phyloP scores from a whole-genome alignment of 371 early-diverging fungal genomes.

The Apophysomyces trapeziformis region DNA sequence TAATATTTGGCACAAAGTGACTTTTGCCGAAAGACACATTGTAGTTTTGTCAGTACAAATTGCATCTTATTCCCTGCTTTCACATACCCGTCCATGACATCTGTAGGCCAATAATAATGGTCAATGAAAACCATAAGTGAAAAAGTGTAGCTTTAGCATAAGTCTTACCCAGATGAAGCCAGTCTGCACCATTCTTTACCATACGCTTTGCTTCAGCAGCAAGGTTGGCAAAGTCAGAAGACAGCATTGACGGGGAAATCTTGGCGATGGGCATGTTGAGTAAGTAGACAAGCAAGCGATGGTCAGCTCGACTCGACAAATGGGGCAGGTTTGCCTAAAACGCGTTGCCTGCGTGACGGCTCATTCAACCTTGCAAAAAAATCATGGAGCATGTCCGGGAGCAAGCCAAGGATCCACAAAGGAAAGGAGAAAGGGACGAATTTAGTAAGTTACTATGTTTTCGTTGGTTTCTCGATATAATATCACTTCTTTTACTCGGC shows the following conservation, averaged over 20 bases:
- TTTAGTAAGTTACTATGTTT: no score
- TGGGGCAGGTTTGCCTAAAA: neutral
- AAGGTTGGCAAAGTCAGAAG: slow-evolving; percentile 91
- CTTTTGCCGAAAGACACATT: slow-evolving; percentile 41
- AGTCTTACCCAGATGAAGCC: slow-evolving; percentile 87
- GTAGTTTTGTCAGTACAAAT: neutral
- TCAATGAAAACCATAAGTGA: neutral
- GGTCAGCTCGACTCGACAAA: no score
- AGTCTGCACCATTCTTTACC: slow-evolving; percentile 91
- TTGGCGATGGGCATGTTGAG: slow-evolving; percentile 70
- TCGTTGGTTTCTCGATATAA: no score
- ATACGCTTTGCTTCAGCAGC: slow-evolving; percentile 90
- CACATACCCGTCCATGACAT: slow-evolving; percentile 83
- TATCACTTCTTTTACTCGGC: no score
- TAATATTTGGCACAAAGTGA: slow-evolving; percentile 98
- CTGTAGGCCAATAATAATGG: slow-evolving; percentile 33
- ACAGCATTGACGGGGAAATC: slow-evolving; percentile 92
- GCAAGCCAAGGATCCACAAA: no score
- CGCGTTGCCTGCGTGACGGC: no score
- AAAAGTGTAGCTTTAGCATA: neutral
- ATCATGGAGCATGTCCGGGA: no score
- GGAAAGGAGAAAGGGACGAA: no score
- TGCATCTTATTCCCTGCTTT: neutral
- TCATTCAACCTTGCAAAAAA: no score
- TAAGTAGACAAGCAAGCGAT: neutral